phyloP scores from a whole-genome alignment of 1,284 basidiomycete species.

The Ceratobasidium papillatum region DNA sequence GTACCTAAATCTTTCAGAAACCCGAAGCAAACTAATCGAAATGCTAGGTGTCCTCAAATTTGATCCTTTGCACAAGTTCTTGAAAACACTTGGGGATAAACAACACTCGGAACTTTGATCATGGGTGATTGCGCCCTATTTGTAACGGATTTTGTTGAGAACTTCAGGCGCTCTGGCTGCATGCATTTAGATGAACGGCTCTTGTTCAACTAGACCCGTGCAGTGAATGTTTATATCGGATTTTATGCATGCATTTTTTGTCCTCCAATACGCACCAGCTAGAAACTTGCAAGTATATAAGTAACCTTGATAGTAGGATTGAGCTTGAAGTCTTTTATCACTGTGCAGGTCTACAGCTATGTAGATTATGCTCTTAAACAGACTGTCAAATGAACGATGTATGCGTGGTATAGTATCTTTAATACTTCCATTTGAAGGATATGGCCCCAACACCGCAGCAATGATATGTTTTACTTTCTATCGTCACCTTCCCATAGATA shows the following conservation, averaged over 20 bases:
- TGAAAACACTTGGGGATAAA: constrained; percentile 48
- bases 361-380: too few relatives aligned
- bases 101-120: constrained; percentile 8
- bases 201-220: constrained; percentile 13
- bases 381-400: too few relatives aligned
- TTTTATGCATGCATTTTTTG: neutral
- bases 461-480: too few relatives aligned
- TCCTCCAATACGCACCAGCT: neutral
- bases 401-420: too few relatives aligned
- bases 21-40: constrained; percentile 7
- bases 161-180: neutral
- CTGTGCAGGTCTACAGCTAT: too few relatives aligned
- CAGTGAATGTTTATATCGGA: neutral
- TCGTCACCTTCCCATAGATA: too few relatives aligned
- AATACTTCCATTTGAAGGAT: too few relatives aligned
- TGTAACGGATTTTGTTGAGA: neutral
- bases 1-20: constrained; percentile 34
- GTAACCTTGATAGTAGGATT: too few relatives aligned
- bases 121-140: neutral
- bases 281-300: neutral
- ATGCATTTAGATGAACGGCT: constrained; percentile 14
- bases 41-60: constrained; percentile 66
- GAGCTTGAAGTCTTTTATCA: too few relatives aligned
- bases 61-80: constrained; percentile 71
- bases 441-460: too few relatives aligned